Conservation (phyloP, 176 grass and related monocot species). For the Triticum turgidum region DNA sequence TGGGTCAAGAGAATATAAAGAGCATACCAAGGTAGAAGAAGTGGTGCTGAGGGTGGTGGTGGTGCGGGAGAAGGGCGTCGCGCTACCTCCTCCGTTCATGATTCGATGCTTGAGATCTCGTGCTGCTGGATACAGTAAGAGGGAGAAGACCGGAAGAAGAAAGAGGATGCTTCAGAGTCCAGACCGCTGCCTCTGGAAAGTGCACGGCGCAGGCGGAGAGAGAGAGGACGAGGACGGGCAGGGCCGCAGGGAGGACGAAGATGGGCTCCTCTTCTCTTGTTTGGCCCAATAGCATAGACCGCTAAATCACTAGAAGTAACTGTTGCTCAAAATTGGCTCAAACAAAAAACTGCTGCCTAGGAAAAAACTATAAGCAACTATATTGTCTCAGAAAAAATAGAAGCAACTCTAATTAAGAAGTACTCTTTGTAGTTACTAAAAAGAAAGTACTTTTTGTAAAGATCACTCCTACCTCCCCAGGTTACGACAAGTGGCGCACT, state of each 20-base stretch:
- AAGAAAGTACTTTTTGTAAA: too few relatives aligned
- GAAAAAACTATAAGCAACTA: too few relatives aligned
- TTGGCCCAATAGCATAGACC: too few relatives aligned
- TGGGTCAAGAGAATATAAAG: neutral
- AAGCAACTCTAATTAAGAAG: too few relatives aligned
- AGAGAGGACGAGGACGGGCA: neutral
- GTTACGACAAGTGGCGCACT: too few relatives aligned
- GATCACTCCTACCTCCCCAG: too few relatives aligned
- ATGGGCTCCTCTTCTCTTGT: neutral
- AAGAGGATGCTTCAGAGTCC: conserved; percentile 1
- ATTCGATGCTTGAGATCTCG: neutral
- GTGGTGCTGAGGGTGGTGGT: conserved; percentile 3
- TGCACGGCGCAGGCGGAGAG: neutral
- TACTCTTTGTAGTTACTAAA: too few relatives aligned
- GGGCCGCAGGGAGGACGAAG: neutral
- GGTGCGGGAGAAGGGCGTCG: neutral
- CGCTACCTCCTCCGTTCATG: conserved; percentile 29
- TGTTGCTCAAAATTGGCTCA: too few relatives aligned
- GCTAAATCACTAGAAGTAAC: too few relatives aligned
- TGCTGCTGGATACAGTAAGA: neutral
- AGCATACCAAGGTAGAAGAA: conserved; percentile 23
- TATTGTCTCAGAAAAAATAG: too few relatives aligned
- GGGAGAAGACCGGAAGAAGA: neutral
- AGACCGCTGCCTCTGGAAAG: neutral
- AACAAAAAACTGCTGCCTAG: too few relatives aligned